phyloP scores from a whole-genome alignment of 2,329 filamentous ascomycete genomes.

The Gnomoniopsis sp. region DNA sequence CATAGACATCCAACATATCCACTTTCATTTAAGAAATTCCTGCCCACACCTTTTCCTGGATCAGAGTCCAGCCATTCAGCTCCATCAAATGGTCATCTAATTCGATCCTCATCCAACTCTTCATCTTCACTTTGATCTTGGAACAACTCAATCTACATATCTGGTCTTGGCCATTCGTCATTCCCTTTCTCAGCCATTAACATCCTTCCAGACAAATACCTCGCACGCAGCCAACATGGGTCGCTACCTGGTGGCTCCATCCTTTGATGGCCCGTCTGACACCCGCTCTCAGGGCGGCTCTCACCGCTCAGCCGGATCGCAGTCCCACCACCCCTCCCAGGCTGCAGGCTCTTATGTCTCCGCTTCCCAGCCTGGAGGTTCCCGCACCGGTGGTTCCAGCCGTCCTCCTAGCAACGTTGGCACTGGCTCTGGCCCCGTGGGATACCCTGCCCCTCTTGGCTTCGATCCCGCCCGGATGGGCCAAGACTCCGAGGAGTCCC shows the following conservation, averaged over 20 bases:
- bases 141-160: no score
- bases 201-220: not conserved
- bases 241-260: slow-evolving; percentile 7
- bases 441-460: slow-evolving; percentile 28
- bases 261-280: slow-evolving; percentile 16
- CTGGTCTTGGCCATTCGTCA: no score
- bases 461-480: slow-evolving; percentile 38
- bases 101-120: no score
- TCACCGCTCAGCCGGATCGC: slow-evolving; percentile 5
- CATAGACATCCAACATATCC: not conserved
- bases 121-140: no score
- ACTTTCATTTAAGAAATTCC: not conserved
- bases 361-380: slow-evolving; percentile 4
- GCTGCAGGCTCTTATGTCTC: not conserved
- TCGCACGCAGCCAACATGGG: slow-evolving; percentile 7
- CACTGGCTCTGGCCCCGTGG: slow-evolving; percentile 1
- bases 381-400: slow-evolving; percentile 7
- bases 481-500: not conserved
- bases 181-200: not conserved
- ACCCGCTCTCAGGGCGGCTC: slow-evolving; percentile 14
- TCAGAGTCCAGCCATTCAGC: no score
- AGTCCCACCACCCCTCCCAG: slow-evolving; percentile 5
- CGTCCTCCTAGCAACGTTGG: slow-evolving; percentile 14
- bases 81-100: no score
- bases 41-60: no score